phyloP scores from a whole-genome alignment of 768 basidiomycete genomes.

The Lactarius sanguifluus region DNA sequence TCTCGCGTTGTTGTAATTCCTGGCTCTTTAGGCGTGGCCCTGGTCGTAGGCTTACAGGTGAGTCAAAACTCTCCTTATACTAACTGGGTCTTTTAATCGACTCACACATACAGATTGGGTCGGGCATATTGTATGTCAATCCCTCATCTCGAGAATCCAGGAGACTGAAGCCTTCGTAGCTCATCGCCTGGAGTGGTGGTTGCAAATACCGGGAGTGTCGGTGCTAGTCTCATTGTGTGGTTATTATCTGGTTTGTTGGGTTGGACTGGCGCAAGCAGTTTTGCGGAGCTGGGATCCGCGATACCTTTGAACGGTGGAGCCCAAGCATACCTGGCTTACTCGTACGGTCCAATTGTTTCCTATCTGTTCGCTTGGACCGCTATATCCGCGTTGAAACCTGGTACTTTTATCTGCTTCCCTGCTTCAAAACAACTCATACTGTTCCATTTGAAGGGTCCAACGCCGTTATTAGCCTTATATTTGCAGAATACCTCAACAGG shows the following conservation, averaged over 20 bases:
- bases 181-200: conserved; percentile 92
- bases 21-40: conserved; percentile 63
- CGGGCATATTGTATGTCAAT: conserved; percentile 83
- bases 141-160: conserved; percentile 11
- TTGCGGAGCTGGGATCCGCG: conserved; percentile 86
- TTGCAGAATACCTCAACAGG: conserved; percentile 90
- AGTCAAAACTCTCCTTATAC: conserved; percentile 24
- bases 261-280: conserved; percentile 96
- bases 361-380: conserved; percentile 96
- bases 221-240: conserved; percentile 88
- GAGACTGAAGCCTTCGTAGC: conserved; percentile 41
- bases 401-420: conserved; percentile 38
- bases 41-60: conserved; percentile 82
- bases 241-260: conserved; percentile 75
- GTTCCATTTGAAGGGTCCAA: conserved; percentile 50
- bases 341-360: conserved; percentile 82
- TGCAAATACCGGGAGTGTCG: conserved; percentile 85
- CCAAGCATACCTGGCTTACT: conserved; percentile 84
- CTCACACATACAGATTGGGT: conserved; percentile 61
- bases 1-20: not conserved
- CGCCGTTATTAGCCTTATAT: conserved; percentile 87
- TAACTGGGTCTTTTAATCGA: conserved; percentile 6
- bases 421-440: conserved; percentile 11
- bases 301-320: conserved; percentile 71
- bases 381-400: conserved; percentile 84